Base-by-base conservation (phyloP, 2,329 filamentous ascomycete genomes). In the Fonsecaea multimorphosa region DNA sequence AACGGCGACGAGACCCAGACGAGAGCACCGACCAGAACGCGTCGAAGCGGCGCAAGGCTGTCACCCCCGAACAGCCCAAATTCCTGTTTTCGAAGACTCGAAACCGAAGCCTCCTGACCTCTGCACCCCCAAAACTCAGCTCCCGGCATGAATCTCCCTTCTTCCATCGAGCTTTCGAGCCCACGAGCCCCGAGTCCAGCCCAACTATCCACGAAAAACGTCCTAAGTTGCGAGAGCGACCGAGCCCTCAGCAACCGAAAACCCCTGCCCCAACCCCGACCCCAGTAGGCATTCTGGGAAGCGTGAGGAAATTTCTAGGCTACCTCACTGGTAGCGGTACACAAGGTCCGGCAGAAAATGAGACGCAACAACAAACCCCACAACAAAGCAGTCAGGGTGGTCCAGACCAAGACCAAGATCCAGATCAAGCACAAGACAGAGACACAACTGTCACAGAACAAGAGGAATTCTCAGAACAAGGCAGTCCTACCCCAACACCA, bases 291-390 rank as follows among this genome's bases (percentile, higher is more conserved):
- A 27, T 69, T 40, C 57, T 69, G 44, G 67, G 67, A 36, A 69
- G 67, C 62, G 67, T 69, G 49, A 67, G 46, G 52, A 69, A 66
- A 58, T 40, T 69, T 31, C 63, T 69, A 57, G 67, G 67, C 9
- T 65, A 58, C 40, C 58, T 67, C 12, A 60, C 40, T 16, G 58
- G 58, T 22, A 31, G 46, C 7, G 49, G 58, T 40, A 38, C 55
- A 12, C 56, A 53, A 22, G 55, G 51, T 54, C 38, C 58, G 19
- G 29, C 54, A 40, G 22, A 34, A 56, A 34, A 27, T 49, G 44
- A 27, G 3, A 16, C 31, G 14, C n/a, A 34, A 31, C 49, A 51
- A 22, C 22, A 53, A 29, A 22, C 58, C 29, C 46, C 51, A 46
- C 53, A 64, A 55, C 46, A 51, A 58, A 46, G 44, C 59, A 65